Conservation (phyloP, 1,284 basidiomycete genomes). For the Apiotrichum montevideense region DNA sequence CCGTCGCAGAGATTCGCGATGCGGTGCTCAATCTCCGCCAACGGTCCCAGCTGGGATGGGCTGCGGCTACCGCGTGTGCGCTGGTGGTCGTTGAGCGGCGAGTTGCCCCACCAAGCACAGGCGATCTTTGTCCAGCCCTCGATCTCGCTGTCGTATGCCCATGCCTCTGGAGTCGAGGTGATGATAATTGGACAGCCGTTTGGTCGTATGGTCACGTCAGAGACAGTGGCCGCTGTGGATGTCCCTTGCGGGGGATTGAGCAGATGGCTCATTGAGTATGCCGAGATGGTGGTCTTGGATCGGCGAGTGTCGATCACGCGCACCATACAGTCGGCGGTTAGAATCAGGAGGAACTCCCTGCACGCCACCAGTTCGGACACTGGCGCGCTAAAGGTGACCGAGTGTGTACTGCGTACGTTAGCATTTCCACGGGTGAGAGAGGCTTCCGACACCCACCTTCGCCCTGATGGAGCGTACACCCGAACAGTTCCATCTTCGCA, state of each 20-base stretch:
- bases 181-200: constrained; percentile 72
- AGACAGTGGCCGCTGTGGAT: constrained; percentile 40
- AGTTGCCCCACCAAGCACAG: constrained; percentile 64
- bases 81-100: constrained; percentile 10
- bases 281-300: constrained; percentile 57
- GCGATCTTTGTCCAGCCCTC: constrained; percentile 65
- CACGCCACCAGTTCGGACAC: constrained; percentile 62
- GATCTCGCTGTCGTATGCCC: constrained; percentile 66
- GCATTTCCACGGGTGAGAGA: constrained; percentile 3
- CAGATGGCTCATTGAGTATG: constrained; percentile 59
- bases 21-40: constrained; percentile 26
- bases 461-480: constrained; percentile 71
- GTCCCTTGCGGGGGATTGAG: constrained; percentile 45
- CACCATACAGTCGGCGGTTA: constrained; percentile 65
- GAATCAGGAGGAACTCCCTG: constrained; percentile 59
- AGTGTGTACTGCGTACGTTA: constrained; percentile 53
- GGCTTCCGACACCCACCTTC: constrained; percentile 54
- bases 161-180: constrained; percentile 65
- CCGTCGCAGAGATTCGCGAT: not conserved
- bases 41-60: constrained; percentile 1
- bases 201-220: constrained; percentile 60
- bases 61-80: constrained; percentile 6
- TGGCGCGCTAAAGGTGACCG: constrained; percentile 64
- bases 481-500: constrained; percentile 68
- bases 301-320: constrained; percentile 71